These are phyloP conservation scores for Amphibolis antarctica DNA, from an alignment of 106 monocot genomes.

Conservation along the genomic window DNA sequence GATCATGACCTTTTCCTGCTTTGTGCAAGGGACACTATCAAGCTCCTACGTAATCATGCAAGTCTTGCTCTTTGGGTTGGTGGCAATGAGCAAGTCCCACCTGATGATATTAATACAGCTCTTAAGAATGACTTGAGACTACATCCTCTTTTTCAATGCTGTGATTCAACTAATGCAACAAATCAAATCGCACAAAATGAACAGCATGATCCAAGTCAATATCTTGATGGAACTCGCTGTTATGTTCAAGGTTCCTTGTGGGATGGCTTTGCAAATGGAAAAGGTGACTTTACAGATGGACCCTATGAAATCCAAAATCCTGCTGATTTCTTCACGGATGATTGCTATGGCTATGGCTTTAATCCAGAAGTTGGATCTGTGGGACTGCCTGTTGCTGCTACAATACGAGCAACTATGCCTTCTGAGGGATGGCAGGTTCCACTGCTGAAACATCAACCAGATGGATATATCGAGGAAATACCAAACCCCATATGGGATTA, in stretches of 20 bases:
- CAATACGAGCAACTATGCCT: conserved; percentile 95
- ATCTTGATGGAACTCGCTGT: conserved; percentile 86
- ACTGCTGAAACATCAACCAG: conserved; percentile 35
- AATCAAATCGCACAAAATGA: conserved; percentile 20
- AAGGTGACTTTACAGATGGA: conserved; percentile 88
- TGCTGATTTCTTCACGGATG: conserved; percentile 78
- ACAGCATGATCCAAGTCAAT: conserved; percentile 66
- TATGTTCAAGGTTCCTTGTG: conserved; percentile 92
- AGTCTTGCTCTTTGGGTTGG: conserved; percentile 98
- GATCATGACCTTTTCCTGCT: conserved; percentile 88
- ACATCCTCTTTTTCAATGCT: conserved; percentile 47
- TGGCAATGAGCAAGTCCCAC: conserved; percentile 91
- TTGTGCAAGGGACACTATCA: conserved; percentile 88
- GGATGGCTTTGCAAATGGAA: conserved; percentile 98
- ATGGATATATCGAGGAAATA: conserved; percentile 72
- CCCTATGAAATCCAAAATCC: conserved; percentile 94
- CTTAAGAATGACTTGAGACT: conserved; percentile 60
- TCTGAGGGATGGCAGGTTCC: conserved; percentile 81
- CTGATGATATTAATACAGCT: conserved; percentile 62
- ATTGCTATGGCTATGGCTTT: conserved; percentile 76
- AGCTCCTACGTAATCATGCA: conserved; percentile 81
- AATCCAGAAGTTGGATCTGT: conserved; percentile 96
- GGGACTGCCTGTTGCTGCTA: conserved; percentile 85
- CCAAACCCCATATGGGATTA: conserved; percentile 96
- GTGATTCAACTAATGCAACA: neutral